These are phyloP conservation scores for Candida xiaguanensis DNA, from an alignment of 805 yeast species.

Conservation along the genomic window DNA sequence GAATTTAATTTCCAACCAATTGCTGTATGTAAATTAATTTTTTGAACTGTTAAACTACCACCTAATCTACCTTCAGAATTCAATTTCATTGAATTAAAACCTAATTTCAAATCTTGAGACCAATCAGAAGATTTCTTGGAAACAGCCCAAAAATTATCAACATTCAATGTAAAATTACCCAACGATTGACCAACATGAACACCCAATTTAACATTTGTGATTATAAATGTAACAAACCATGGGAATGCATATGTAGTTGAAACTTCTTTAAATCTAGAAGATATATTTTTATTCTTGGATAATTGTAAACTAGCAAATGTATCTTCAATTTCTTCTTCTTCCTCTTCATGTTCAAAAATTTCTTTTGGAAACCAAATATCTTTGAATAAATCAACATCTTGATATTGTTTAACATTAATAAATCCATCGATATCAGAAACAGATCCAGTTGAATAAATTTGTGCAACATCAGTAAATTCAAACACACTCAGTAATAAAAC, in stretches of 20 bases:
- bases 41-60: constrained; percentile 53
- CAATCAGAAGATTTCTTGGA: constrained; percentile 63
- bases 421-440: constrained; percentile 56
- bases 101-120: constrained; percentile 67
- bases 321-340: not conserved
- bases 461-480: constrained; percentile 37
- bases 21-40: constrained; percentile 56
- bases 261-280: constrained; percentile 51
- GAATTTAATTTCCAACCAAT: constrained; percentile 61
- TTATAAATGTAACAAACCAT: constrained; percentile 60
- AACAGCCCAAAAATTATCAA: constrained; percentile 65
- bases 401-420: constrained; percentile 78
- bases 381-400: constrained; percentile 75
- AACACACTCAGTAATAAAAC: constrained; percentile 48
- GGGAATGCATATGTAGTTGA: constrained; percentile 67
- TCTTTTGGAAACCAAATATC: constrained; percentile 72
- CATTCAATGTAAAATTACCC: constrained; percentile 55
- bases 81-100: constrained; percentile 50
- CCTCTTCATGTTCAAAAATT: constrained; percentile 1
- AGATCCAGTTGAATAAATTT: constrained; percentile 47
- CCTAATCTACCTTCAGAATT: constrained; percentile 76
- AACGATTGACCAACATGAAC: constrained; percentile 83
- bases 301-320: constrained; percentile 11
- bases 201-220: constrained; percentile 49
- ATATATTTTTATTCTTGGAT: constrained; percentile 35